Conservation (phyloP, 345 rosid genomes). For the Arabidopsis arenosa region DNA sequence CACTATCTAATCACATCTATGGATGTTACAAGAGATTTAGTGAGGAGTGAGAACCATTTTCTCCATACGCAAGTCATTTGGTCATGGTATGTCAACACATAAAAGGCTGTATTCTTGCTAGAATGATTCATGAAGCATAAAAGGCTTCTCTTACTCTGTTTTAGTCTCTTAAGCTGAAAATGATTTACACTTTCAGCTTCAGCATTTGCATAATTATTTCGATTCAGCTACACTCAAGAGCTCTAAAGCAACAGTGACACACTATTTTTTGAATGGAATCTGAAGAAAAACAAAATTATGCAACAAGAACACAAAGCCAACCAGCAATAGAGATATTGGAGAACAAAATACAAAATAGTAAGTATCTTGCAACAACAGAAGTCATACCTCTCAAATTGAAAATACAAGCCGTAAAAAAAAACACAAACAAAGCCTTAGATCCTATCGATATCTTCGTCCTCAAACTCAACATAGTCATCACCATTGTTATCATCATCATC, state of each 20-base stretch:
- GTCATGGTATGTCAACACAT: background rate
- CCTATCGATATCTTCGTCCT: constrained; percentile 83
- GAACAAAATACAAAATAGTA: constrained; percentile 24
- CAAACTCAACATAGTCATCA: constrained; percentile 76
- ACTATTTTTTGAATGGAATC: background rate
- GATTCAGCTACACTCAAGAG: background rate
- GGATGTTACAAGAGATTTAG: too few species aligned
- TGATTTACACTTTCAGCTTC: background rate
- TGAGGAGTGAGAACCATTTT: too few species aligned
- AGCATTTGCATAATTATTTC: background rate
- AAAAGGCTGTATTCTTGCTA: background rate
- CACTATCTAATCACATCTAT: too few species aligned
- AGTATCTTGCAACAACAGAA: constrained; percentile 32
- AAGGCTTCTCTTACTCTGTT: background rate
- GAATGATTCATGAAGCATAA: background rate
- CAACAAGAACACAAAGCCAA: background rate
- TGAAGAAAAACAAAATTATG: background rate
- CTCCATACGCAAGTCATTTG: background rate
- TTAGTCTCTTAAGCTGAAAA: background rate
- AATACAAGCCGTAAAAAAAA: constrained; percentile 27
- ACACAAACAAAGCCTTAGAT: constrained; percentile 47
- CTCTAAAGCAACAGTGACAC: background rate
- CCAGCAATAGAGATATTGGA: background rate
- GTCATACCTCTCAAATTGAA: constrained; percentile 22
- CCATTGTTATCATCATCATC: constrained; percentile 60